phyloP scores from a whole-genome alignment of 2,329 filamentous ascomycete genomes.

The Penicillium sp. region DNA sequence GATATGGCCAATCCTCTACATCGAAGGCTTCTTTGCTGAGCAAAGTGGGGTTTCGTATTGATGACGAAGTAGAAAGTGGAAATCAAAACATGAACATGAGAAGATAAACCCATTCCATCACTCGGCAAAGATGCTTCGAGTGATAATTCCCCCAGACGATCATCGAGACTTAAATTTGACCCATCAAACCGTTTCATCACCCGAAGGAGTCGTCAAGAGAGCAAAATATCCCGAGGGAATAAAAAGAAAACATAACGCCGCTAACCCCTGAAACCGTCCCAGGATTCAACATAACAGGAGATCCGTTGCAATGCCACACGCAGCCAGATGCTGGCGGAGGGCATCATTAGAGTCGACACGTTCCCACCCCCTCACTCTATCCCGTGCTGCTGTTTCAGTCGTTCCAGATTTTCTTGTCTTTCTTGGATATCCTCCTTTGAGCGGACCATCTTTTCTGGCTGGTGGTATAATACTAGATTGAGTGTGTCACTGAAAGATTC shows the following conservation, averaged over 20 bases:
- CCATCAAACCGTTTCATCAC: slow-evolving; percentile 32
- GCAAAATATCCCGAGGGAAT: slow-evolving; percentile 38
- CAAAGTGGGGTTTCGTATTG: slow-evolving; percentile 11
- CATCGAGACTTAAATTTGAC: slow-evolving; percentile 13
- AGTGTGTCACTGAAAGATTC: neutral
- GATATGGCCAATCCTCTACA: neutral
- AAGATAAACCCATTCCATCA: slow-evolving; percentile 11
- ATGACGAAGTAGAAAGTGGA: slow-evolving; percentile 10
- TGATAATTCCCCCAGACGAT: slow-evolving; percentile 8
- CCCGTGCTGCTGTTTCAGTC: slow-evolving; percentile 95
- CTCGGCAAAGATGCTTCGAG: neutral
- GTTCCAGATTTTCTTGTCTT: slow-evolving; percentile 95
- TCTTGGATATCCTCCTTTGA: slow-evolving; percentile 92
- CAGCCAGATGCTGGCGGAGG: slow-evolving; percentile 41
- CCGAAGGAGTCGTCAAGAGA: slow-evolving; percentile 35
- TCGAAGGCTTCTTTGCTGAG: slow-evolving; percentile 8
- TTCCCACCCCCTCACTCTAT: slow-evolving; percentile 75
- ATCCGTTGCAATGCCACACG: slow-evolving; percentile 33
- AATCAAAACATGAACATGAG: slow-evolving; percentile 27
- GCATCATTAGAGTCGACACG: slow-evolving; percentile 37
- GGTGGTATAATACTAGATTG: slow-evolving; percentile 68
- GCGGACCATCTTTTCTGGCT: slow-evolving; percentile 77
- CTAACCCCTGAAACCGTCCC: slow-evolving; percentile 45
- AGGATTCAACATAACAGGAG: slow-evolving; percentile 35
- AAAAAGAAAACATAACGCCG: slow-evolving; percentile 41